Conservation (phyloP, 345 rosid species). For the Gynandropsis gynandra region DNA sequence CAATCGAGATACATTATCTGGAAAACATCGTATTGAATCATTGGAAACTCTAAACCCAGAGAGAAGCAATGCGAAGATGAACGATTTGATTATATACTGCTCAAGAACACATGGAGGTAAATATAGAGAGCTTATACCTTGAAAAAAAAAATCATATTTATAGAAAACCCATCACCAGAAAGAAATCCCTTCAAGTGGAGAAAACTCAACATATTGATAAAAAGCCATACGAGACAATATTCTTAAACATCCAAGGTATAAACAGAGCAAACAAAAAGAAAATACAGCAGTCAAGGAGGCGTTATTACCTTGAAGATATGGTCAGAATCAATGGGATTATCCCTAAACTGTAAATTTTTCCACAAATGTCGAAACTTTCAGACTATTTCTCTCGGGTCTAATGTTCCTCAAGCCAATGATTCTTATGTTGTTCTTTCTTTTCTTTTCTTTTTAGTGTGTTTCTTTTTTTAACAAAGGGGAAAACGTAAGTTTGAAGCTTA, state of each 20-base stretch:
- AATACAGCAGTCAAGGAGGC: not conserved
- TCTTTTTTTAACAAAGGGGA: not conserved
- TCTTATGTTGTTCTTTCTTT: slow-evolving; percentile 9
- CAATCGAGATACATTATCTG: slow-evolving; percentile 6
- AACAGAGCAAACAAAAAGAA: slow-evolving; percentile 7
- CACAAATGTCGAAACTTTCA: slow-evolving; percentile 18
- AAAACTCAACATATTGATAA: not conserved
- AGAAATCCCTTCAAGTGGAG: not conserved
- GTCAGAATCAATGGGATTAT: slow-evolving; percentile 7
- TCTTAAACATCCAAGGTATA: not conserved
- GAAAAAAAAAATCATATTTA: not conserved
- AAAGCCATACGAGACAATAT: not conserved
- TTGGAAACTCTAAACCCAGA: not conserved
- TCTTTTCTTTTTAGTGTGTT: not conserved
- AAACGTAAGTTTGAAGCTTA: slow-evolving; percentile 18
- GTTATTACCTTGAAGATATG: slow-evolving; percentile 40
- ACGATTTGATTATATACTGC: slow-evolving; percentile 9
- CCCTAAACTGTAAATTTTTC: slow-evolving; percentile 4
- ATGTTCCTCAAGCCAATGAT: slow-evolving; percentile 12
- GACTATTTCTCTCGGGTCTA: slow-evolving; percentile 7
- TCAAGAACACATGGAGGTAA: not conserved
- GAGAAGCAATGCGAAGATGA: not conserved
- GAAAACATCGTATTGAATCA: not conserved
- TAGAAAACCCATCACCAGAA: not conserved
- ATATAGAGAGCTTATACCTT: no score